Base-by-base conservation (phyloP, 169 alveolate species). In the Neospora caninum region DNA sequence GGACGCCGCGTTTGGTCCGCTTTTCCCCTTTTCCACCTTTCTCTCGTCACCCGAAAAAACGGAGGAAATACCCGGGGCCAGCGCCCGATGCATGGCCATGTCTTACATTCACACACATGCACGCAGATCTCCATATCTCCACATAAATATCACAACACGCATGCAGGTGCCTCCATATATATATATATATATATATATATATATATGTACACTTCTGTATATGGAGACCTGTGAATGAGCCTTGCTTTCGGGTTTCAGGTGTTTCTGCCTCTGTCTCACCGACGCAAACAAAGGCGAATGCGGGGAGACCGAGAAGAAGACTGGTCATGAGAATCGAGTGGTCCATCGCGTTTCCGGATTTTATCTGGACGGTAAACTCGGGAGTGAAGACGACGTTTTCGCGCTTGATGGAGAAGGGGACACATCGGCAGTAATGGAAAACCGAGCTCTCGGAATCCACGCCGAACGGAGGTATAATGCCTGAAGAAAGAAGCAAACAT, bases 251-350 rank as follows among this genome's bases (percentile, higher is more conserved):
- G 31, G 16, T 29, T 9, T 1, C 73, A 64, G 16, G 4, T 64
- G 73, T 13, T 27, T 64, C 7, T 64, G 13, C 13, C 58, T 49
- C 22, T 49, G 1, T 38, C 94, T 82, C 53, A 92, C 95, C 95
- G 64, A 94, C 58, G 45, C 95, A 94, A 43, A 91, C 94, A 42
- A 88, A 94, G n/a, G 95, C 95, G 53, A n/a, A 94, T n/a, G 92
- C 6, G 38, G 95, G 94, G 34, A 88, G 86, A 64, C 95, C 95
- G 20, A 88, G 67, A 7, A 89, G 84, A 38, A 88, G 80, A n/a
- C 94, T 94, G 92, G 87, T 31, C 78, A 69, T 53, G 38, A 94
- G 87, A 42, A 94, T 45, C 39, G 58, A 45, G 86, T 94, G 95
- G 64, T 94, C 95, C 42, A 94, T 41, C 4, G 94, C 82, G 67